Evolutionary conservation across 176 grass and related monocot genomes (phyloP).

Genomic region (Carex pumila): DNA sequence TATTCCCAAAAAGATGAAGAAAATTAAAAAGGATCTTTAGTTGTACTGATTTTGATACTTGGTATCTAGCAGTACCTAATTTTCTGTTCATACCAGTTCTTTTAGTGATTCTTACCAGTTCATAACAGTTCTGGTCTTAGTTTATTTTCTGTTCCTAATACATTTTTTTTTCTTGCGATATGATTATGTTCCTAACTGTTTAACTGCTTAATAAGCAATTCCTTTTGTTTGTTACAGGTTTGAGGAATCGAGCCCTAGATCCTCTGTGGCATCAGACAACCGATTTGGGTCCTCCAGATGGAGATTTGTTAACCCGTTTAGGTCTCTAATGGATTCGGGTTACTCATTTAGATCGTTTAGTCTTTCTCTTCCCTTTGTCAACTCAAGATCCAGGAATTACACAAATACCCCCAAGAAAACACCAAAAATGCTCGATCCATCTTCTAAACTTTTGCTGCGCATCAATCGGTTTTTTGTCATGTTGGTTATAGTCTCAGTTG

Average conservation of each 20-base stretch:
- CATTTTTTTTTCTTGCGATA: too few relatives aligned
- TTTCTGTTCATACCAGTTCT: too few relatives aligned
- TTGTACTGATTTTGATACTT: background rate
- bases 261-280: slow-evolving; percentile 54
- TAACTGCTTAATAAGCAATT: background rate
- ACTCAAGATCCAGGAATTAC: slow-evolving; percentile 10
- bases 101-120: too few relatives aligned
- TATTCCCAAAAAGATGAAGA: too few relatives aligned
- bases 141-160: too few relatives aligned
- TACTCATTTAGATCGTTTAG: background rate
- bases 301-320: slow-evolving; percentile 29
- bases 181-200: too few relatives aligned
- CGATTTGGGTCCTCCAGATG: slow-evolving; percentile 24
- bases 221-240: slow-evolving; percentile 37
- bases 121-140: too few relatives aligned
- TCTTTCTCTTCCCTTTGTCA: slow-evolving; percentile 8
- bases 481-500: slow-evolving; percentile 73
- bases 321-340: slow-evolving; percentile 23
- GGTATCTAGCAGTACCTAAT: background rate
- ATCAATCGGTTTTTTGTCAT: slow-evolving; percentile 72
- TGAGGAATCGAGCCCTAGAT: slow-evolving; percentile 70
- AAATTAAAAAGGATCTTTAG: background rate
- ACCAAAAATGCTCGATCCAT: slow-evolving; percentile 59
- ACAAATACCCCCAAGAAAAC: slow-evolving; percentile 34
- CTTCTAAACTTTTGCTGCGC: slow-evolving; percentile 52